phyloP scores from a whole-genome alignment of 2,329 filamentous ascomycete species.

The Biscogniauxia sp. region DNA sequence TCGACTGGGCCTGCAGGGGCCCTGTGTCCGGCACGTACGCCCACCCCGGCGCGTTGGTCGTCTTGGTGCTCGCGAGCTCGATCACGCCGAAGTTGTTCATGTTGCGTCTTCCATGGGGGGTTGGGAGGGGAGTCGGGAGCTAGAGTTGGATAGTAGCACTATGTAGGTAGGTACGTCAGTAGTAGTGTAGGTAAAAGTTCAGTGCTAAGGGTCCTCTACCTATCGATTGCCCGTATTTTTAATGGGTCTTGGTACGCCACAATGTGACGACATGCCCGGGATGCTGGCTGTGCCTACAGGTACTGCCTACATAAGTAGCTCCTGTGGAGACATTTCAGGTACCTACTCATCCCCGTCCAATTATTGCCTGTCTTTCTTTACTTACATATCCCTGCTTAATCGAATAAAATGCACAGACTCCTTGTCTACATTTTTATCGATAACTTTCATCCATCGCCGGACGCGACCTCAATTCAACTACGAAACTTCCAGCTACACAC shows the following conservation, averaged over 20 bases:
- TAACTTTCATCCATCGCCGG: neutral
- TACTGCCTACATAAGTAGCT: too few relatives aligned
- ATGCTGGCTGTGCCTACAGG: neutral
- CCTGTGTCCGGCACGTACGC: slow-evolving; percentile 81
- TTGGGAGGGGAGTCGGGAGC: neutral
- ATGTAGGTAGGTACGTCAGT: neutral
- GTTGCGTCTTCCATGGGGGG: neutral
- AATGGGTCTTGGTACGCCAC: neutral
- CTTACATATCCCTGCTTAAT: neutral
- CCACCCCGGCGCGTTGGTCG: slow-evolving; percentile 78
- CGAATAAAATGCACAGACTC: neutral
- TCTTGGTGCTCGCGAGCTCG: slow-evolving; percentile 70
- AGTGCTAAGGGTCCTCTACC: too few relatives aligned
- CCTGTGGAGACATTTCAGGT: neutral
- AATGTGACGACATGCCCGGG: neutral
- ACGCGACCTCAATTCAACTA: neutral
- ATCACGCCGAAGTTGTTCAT: slow-evolving; percentile 77
- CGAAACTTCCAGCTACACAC: too few relatives aligned
- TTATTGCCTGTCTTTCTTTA: neutral
- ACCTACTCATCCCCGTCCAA: neutral
- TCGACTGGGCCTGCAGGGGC: slow-evolving; percentile 29
- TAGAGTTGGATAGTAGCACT: neutral
- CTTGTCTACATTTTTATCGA: neutral
- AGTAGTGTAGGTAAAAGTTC: too few relatives aligned
- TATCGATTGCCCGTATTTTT: neutral